phyloP scores from a whole-genome alignment of 768 basidiomycete species.

The Exsudoporus frostii region DNA sequence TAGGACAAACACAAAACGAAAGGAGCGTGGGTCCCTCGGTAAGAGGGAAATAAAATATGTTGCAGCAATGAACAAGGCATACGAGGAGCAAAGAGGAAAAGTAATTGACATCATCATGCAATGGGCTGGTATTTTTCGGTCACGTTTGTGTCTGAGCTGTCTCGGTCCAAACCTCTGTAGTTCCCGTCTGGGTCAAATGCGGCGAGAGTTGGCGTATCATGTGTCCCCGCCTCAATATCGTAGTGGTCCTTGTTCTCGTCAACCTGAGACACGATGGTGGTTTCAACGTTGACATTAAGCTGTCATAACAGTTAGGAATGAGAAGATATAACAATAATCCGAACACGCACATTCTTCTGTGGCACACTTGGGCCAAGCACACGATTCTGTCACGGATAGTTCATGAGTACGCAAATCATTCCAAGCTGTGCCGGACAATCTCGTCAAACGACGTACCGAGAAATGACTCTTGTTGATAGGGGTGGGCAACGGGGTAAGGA shows the following conservation, averaged over 20 bases:
- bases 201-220: constrained; percentile 1
- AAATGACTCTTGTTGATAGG: constrained; percentile 21
- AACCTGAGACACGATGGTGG: constrained; percentile 31
- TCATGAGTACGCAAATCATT: neutral
- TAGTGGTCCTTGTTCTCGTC: constrained; percentile 24
- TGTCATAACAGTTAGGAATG: neutral
- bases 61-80: constrained; percentile 6
- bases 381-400: constrained; percentile 16
- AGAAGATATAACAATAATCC: neutral
- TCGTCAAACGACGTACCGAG: constrained; percentile 16
- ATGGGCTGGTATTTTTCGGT: constrained; percentile 15
- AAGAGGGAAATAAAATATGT: neutral
- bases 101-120: constrained; percentile 7
- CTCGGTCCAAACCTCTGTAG: constrained; percentile 14
- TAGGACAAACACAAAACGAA: neutral
- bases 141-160: constrained; percentile 13
- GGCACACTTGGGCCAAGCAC: constrained; percentile 19
- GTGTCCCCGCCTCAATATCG: constrained; percentile 20
- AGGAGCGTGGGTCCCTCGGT: neutral
- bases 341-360: constrained; percentile 21
- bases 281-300: constrained; percentile 34
- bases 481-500: constrained; percentile 5
- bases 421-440: neutral
- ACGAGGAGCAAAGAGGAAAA: neutral
- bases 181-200: constrained; percentile 13